These are phyloP conservation scores for Alisma plantagoaquatica DNA, from an alignment of 106 monocot species.

Conservation along the genomic window DNA sequence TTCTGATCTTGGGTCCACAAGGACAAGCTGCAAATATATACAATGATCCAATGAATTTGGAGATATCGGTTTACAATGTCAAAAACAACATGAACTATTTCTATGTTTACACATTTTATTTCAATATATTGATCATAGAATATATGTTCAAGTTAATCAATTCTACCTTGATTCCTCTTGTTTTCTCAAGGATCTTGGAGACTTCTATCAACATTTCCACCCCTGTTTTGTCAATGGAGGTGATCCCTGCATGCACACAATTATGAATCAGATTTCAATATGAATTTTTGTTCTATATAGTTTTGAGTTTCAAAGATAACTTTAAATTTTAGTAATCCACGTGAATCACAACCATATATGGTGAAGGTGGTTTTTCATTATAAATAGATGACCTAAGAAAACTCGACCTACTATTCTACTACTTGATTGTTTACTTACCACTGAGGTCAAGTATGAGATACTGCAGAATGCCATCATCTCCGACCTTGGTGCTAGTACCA, in stretches of 20 bases:
- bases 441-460: conserved; percentile 42
- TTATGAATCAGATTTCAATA: neutral
- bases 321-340: neutral
- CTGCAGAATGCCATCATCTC: conserved; percentile 21
- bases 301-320: neutral
- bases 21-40: conserved; percentile 2
- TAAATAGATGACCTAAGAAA: neutral
- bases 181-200: conserved; percentile 16
- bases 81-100: neutral
- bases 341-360: neutral
- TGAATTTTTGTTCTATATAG: too few species aligned
- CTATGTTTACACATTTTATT: neutral
- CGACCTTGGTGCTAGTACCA: conserved; percentile 1
- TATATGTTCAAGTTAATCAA: neutral
- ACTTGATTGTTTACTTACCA: conserved; percentile 13
- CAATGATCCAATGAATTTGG: too few species aligned
- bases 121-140: neutral
- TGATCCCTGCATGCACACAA: conserved; percentile 25
- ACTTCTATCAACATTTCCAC: conserved; percentile 48
- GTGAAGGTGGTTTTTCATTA: neutral
- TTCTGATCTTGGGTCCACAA: conserved; percentile 41
- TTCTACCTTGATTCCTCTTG: conserved; percentile 47
- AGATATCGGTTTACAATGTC: neutral
- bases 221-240: conserved; percentile 48
- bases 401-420: neutral